A percentile compares a stretch with the other conserved stretches of the same genome.
Conservation (phyloP, 2,329 filamentous ascomycete genomes). For the Colletotrichum karsti region DNA sequence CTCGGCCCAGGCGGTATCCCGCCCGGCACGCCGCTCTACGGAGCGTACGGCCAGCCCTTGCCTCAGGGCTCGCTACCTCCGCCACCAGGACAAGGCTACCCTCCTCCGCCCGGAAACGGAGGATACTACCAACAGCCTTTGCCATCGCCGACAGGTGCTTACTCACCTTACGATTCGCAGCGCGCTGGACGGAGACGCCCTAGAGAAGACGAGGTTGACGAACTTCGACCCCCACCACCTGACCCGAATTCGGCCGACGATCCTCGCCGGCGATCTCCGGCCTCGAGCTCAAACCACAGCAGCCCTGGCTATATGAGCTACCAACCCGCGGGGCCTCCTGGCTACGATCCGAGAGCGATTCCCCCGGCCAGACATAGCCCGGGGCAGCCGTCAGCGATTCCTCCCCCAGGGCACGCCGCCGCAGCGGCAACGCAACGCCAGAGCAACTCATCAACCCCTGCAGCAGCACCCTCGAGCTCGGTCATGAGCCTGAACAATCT, state of each 20-base stretch:
- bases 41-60: conserved; percentile 66
- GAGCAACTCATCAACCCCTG: conserved; percentile 41
- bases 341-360: conserved; percentile 21
- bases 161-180: conserved; percentile 47
- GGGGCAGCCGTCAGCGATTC: conserved; percentile 45
- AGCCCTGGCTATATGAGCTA: conserved; percentile 48
- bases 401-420: conserved; percentile 43
- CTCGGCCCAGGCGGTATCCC: conserved; percentile 63
- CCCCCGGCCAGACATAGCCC: conserved; percentile 47
- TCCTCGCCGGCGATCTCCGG: conserved; percentile 59
- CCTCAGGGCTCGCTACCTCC: conserved; percentile 33
- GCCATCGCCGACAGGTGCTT: conserved; percentile 54
- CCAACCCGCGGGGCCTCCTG: conserved; percentile 1
- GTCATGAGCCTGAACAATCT: conserved; percentile 63
- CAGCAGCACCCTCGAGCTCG: conserved; percentile 38
- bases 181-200: conserved; percentile 45
- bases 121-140: conserved; percentile 50
- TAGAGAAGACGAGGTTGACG: conserved; percentile 50
- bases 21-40: conserved; percentile 64
- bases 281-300: conserved; percentile 55
- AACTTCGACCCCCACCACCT: conserved; percentile 55
- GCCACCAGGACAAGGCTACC: conserved; percentile 21
- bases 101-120: conserved; percentile 32
- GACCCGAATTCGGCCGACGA: conserved; percentile 52
- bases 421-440: conserved; percentile 48